Evolutionary conservation across 2,329 filamentous ascomycete species (phyloP).

Genomic region (Fusarium tjaetaba): DNA sequence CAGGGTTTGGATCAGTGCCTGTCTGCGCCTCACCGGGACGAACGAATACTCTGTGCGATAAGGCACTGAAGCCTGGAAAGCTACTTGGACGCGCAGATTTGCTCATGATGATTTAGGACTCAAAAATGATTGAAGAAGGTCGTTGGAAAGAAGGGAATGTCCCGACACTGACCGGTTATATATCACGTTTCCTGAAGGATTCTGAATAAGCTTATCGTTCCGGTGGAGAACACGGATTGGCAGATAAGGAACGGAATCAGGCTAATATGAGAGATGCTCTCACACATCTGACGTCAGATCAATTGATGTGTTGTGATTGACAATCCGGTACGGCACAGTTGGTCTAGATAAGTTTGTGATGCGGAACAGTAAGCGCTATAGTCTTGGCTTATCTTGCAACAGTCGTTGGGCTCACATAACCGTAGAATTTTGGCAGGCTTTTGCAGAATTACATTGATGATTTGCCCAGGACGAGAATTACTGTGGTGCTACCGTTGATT

Average conservation of each 20-base stretch:
- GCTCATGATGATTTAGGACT: background rate
- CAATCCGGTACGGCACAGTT: background rate
- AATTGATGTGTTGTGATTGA: background rate
- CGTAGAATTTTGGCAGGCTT: rapidly evolving
- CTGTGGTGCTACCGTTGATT: background rate
- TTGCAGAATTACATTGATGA: rapidly evolving
- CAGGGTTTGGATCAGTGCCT: rapidly evolving
- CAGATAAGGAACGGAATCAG: rapidly evolving
- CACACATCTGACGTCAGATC: background rate
- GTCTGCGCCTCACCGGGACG: background rate
- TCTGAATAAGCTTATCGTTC: background rate
- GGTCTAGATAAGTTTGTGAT: no score
- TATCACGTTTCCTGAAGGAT: background rate
- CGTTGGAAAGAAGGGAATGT: no score
- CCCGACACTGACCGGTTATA: background rate
- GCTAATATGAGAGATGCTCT: background rate
- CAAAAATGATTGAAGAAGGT: background rate
- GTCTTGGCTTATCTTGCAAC: background rate
- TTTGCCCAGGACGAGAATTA: background rate
- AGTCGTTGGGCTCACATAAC: rapidly evolving
- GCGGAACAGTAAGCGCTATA: background rate
- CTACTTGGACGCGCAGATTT: rapidly evolving
- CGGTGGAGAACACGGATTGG: rapidly evolving
- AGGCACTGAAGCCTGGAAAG: background rate
- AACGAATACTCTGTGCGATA: background rate